Evolutionary conservation across 306 rosid genomes (phyloP).

Genomic region (Gynostemma pentaphyllum): DNA sequence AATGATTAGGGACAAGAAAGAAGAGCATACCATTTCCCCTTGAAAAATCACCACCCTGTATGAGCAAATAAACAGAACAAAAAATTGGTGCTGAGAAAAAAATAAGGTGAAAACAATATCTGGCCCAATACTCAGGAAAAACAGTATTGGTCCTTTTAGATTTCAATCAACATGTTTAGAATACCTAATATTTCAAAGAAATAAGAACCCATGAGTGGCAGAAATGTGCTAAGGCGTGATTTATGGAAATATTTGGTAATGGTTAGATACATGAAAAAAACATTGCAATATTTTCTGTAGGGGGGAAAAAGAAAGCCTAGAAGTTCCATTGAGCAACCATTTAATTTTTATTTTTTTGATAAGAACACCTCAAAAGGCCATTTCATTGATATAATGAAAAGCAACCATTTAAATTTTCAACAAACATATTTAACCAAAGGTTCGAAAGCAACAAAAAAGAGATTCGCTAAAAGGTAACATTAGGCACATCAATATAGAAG

Average conservation of each 20-base stretch:
- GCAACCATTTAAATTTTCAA: background rate
- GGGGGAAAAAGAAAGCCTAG: background rate
- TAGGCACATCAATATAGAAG: background rate
- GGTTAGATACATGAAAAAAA: background rate
- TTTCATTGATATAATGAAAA: too few relatives aligned
- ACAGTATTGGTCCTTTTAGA: background rate
- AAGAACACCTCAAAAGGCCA: too few relatives aligned
- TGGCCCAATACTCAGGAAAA: background rate
- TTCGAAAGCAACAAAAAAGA: background rate
- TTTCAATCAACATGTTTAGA: background rate
- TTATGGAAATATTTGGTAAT: background rate
- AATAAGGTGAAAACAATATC: background rate
- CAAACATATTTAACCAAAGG: background rate
- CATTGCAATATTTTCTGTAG: background rate
- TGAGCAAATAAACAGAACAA: slow-evolving; percentile 12
- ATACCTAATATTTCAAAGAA: background rate
- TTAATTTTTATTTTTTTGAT: too few relatives aligned
- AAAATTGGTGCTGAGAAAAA: slow-evolving; percentile 8
- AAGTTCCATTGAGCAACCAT: background rate
- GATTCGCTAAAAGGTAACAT: background rate
- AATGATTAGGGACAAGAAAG: slow-evolving; percentile 10
- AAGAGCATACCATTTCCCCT: slow-evolving; percentile 74
- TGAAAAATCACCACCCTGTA: slow-evolving; percentile 96
- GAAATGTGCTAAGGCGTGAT: background rate
- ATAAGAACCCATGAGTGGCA: background rate